These are phyloP conservation scores for Paracorniculantispora psalliotae DNA, from an alignment of 2,329 filamentous ascomycete genomes.

Conservation along the genomic window DNA sequence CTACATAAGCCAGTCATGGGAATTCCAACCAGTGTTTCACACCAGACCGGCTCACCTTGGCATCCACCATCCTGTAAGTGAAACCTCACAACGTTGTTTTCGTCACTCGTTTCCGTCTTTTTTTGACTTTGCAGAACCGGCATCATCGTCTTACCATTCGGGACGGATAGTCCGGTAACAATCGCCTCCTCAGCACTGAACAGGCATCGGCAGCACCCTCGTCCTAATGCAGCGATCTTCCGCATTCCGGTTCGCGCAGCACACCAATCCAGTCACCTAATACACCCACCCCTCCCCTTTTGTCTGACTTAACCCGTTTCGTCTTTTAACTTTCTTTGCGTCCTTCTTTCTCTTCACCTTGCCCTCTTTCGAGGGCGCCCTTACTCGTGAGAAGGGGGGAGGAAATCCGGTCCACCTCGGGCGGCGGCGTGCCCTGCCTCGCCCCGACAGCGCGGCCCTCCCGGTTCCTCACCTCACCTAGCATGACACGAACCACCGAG, in stretches of 20 bases:
- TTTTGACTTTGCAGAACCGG: background rate
- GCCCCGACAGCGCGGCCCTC: constrained; percentile 9
- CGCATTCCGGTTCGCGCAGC: background rate
- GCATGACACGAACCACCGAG: background rate
- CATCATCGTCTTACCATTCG: background rate
- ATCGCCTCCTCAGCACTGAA: too few relatives aligned
- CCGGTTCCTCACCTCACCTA: background rate
- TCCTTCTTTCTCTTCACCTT: background rate
- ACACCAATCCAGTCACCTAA: background rate
- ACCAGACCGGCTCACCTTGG: background rate
- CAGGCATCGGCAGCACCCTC: background rate
- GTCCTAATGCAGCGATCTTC: constrained; percentile 7
- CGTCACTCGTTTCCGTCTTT: background rate
- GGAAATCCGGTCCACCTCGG: background rate
- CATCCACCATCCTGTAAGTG: background rate
- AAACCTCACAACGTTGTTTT: background rate
- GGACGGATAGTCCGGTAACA: background rate
- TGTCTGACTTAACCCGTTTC: background rate
- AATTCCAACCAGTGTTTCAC: background rate
- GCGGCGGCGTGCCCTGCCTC: background rate
- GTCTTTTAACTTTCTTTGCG: background rate
- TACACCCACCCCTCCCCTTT: background rate
- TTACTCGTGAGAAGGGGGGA: background rate
- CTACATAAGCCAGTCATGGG: background rate
- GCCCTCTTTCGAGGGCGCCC: background rate